Percentiles rank a stretch among this genome's conserved stretches.
Conservation (phyloP, 495 filamentous ascomycete genomes). For the Daldinia childiae region DNA sequence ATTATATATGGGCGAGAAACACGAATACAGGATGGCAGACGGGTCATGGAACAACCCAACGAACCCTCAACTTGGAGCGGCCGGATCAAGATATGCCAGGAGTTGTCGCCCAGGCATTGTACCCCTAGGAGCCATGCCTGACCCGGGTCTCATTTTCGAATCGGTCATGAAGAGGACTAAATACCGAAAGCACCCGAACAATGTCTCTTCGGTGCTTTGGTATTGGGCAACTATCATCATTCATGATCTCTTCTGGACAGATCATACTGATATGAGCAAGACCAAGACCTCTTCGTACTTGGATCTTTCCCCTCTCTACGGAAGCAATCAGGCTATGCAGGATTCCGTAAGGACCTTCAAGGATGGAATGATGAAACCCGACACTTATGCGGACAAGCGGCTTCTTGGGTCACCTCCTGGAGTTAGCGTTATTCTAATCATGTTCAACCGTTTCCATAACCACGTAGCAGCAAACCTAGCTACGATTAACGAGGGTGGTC, state of each 20-base stretch:
- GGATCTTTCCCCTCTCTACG: slow-evolving; percentile 86
- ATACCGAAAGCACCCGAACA: slow-evolving; percentile 66
- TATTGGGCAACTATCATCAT: slow-evolving; percentile 92
- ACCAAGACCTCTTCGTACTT: slow-evolving; percentile 85
- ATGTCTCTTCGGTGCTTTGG: slow-evolving; percentile 87
- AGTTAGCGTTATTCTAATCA: slow-evolving; percentile 78
- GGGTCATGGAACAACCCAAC: slow-evolving; percentile 68
- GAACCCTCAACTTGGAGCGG: slow-evolving; percentile 57
- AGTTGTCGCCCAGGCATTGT: slow-evolving; percentile 72
- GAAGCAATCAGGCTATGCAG: slow-evolving; percentile 80
- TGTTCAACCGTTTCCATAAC: slow-evolving; percentile 80
- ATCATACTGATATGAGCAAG: slow-evolving; percentile 57
- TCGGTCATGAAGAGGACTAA: slow-evolving; percentile 62
- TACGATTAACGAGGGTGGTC: slow-evolving; percentile 73
- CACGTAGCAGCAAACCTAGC: slow-evolving; percentile 71
- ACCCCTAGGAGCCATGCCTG: slow-evolving; percentile 72
- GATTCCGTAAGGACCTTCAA: slow-evolving; percentile 78
- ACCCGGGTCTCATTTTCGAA: slow-evolving; percentile 82
- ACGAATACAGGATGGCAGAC: slow-evolving; percentile 74
- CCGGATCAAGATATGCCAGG: slow-evolving; percentile 71
- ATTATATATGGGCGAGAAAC: slow-evolving; percentile 70
- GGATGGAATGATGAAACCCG: slow-evolving; percentile 85
- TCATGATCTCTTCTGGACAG: slow-evolving; percentile 64
- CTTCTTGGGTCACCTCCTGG: slow-evolving; percentile 85
- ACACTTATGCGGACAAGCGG: slow-evolving; percentile 80